Conservation (phyloP, 768 basidiomycete genomes). For the Pholiota conissans region DNA sequence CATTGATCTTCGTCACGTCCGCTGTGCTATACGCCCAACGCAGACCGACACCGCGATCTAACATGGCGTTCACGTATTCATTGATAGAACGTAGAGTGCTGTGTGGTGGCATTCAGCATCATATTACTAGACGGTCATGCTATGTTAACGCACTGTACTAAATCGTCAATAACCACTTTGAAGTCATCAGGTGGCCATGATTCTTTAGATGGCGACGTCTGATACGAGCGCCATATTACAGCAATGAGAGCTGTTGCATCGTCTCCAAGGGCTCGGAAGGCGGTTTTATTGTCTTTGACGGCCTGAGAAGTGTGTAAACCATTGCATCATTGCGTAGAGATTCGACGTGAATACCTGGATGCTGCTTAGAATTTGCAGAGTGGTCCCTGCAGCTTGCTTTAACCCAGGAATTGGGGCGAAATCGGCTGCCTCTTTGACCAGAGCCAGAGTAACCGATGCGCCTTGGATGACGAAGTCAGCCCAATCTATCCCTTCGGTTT, state of each 20-base stretch:
- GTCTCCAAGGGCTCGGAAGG: neutral
- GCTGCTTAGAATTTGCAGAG: neutral
- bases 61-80: neutral
- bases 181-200: neutral
- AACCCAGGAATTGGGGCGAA: constrained; percentile 6
- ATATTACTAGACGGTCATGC: neutral
- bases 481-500: neutral
- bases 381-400: constrained; percentile 1
- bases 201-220: neutral
- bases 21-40: neutral
- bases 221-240: constrained; percentile 6
- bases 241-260: constrained; percentile 8
- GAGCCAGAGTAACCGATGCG: neutral
- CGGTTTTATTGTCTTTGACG: constrained; percentile 8
- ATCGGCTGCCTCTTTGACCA: constrained; percentile 8
- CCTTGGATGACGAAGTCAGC: neutral
- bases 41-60: neutral
- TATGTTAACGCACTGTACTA: neutral
- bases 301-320: neutral
- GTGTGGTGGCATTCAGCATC: neutral
- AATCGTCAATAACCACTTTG: neutral
- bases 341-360: neutral
- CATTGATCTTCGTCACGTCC: neutral
- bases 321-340: neutral
- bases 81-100: neutral